phyloP scores from a whole-genome alignment of 116 monocot species.

The Zostera marina region DNA sequence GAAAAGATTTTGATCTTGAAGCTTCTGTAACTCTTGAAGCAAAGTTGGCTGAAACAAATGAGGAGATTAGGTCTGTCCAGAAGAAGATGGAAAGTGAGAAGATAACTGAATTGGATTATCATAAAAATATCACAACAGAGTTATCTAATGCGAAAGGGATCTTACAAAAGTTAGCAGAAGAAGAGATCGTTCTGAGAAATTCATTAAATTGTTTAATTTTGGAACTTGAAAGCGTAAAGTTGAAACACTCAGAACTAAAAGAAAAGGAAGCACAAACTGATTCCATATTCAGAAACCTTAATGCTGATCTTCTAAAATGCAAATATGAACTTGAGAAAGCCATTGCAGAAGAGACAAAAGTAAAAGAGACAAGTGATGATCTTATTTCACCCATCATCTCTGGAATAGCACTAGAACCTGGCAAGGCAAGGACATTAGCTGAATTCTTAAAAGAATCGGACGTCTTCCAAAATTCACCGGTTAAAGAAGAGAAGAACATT shows the following conservation, averaged over 20 bases:
- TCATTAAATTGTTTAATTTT: slow-evolving; percentile 37
- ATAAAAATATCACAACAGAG: slow-evolving; percentile 30
- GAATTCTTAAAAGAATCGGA: slow-evolving; percentile 53
- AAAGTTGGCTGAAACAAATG: slow-evolving; percentile 28
- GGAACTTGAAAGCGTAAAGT: slow-evolving; percentile 46
- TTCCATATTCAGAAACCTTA: slow-evolving; percentile 27
- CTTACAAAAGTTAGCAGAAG: slow-evolving; percentile 56
- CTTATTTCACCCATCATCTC: slow-evolving; percentile 37
- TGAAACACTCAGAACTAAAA: slow-evolving; percentile 45
- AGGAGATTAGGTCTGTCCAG: slow-evolving; percentile 24
- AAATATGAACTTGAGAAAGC: slow-evolving; percentile 58
- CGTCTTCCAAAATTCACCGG: slow-evolving; percentile 14
- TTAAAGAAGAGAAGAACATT: slow-evolving; percentile 35
- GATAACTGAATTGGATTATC: slow-evolving; percentile 25
- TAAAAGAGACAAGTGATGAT: slow-evolving; percentile 29
- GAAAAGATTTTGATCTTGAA: slow-evolving; percentile 44
- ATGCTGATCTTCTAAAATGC: slow-evolving; percentile 42
- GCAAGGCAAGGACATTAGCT: slow-evolving; percentile 28
- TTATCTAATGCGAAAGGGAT: slow-evolving; percentile 53
- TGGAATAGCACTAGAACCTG: slow-evolving; percentile 46
- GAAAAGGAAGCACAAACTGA: slow-evolving; percentile 59
- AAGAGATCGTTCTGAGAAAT: slow-evolving; percentile 37
- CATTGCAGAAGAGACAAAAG: slow-evolving; percentile 26
- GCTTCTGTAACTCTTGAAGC: slow-evolving; percentile 23
- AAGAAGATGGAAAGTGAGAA: slow-evolving; percentile 39